Conservation (phyloP, 257 asterid species). For the Jaltomata sinuosa region DNA sequence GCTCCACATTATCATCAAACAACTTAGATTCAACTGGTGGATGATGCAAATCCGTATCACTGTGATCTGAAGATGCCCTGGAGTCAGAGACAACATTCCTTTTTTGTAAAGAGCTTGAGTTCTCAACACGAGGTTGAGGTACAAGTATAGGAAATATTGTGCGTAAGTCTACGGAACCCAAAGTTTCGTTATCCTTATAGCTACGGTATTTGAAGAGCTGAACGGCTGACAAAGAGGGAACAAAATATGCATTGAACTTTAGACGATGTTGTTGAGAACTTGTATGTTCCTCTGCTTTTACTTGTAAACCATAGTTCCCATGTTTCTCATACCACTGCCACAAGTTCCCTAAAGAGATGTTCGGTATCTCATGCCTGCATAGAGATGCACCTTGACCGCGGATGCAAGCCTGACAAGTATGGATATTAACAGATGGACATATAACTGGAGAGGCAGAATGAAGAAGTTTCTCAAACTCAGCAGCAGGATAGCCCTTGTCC, state of each 20-base stretch:
- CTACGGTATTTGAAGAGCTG: slow-evolving; percentile 20
- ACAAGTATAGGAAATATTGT: not conserved
- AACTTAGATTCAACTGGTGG: not conserved
- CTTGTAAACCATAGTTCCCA: slow-evolving; percentile 17
- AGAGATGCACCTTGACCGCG: slow-evolving; percentile 8
- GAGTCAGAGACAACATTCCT: not conserved
- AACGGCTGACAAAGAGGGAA: slow-evolving; percentile 18
- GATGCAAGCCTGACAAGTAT: too few species aligned
- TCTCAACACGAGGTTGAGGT: not conserved
- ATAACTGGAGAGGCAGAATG: slow-evolving; percentile 16
- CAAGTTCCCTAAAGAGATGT: slow-evolving; percentile 15
- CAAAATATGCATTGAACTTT: slow-evolving; percentile 14
- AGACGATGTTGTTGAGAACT: not conserved
- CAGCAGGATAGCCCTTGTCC: slow-evolving; percentile 8
- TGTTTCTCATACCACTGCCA: slow-evolving; percentile 22
- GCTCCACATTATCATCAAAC: slow-evolving; percentile 9
- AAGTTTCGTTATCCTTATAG: not conserved
- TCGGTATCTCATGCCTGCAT: not conserved
- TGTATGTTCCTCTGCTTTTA: slow-evolving; percentile 9
- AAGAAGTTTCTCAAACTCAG: slow-evolving; percentile 18
- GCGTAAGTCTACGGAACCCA: not conserved
- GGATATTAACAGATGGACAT: not conserved
- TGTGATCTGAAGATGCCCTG: not conserved
- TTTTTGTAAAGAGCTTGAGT: not conserved
- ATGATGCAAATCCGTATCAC: not conserved